Evolutionary conservation across 2,329 filamentous ascomycete species (phyloP).

Genomic region (Neonectria hederae): DNA sequence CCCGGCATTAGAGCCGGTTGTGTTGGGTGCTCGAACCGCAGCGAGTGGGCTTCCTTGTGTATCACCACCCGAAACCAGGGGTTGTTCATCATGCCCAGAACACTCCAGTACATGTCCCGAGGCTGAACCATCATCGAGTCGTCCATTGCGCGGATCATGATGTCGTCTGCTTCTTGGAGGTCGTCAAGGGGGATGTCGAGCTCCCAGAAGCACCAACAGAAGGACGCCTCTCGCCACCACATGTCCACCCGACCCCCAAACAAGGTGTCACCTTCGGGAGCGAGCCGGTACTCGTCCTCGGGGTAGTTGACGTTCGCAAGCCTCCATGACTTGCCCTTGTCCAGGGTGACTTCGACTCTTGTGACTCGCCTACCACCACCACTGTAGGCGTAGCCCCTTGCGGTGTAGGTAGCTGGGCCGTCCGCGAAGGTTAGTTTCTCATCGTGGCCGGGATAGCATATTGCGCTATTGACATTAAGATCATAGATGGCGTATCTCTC

Average conservation of each 20-base stretch:
- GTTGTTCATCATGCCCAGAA: conserved; percentile 98
- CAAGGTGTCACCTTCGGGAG: conserved; percentile 67
- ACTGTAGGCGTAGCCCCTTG: conserved; percentile 86
- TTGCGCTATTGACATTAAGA: conserved; percentile 85
- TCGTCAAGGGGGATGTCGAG: conserved; percentile 72
- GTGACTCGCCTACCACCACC: conserved; percentile 88
- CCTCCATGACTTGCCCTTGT: conserved; percentile 83
- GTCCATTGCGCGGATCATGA: conserved; percentile 89
- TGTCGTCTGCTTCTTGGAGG: conserved; percentile 71
- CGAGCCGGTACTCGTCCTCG: conserved; percentile 81
- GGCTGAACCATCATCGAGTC: conserved; percentile 88
- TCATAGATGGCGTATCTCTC: conserved; percentile 95
- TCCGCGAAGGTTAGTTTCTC: conserved; percentile 67
- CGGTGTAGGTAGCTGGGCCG: conserved; percentile 65
- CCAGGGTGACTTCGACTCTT: conserved; percentile 82
- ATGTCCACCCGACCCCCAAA: conserved; percentile 84
- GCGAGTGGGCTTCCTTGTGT: conserved; percentile 65
- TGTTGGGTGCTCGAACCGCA: conserved; percentile 90
- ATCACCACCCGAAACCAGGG: conserved; percentile 90
- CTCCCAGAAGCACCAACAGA: conserved; percentile 95
- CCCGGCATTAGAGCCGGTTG: conserved; percentile 79
- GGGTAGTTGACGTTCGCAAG: conserved; percentile 82
- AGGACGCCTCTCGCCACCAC: conserved; percentile 81
- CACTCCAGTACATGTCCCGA: conserved; percentile 95
- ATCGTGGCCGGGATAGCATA: conserved; percentile 81